These are phyloP conservation scores for Gynandropsis gynandra DNA, from an alignment of 345 rosid species.

Conservation along the genomic window DNA sequence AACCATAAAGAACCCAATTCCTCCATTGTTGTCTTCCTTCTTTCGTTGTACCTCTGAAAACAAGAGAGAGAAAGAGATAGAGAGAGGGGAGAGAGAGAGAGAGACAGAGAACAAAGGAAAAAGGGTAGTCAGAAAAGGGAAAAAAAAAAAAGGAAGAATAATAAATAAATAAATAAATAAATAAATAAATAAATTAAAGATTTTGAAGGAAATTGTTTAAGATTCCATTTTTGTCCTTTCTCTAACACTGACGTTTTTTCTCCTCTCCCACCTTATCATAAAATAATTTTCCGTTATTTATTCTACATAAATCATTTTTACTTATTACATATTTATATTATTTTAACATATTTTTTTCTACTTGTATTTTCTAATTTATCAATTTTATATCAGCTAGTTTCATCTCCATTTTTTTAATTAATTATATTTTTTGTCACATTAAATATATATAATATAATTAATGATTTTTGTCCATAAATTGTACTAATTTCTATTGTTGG, in stretches of 20 bases:
- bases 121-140: conserved; percentile 6
- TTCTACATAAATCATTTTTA: too few relatives aligned
- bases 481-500: too few relatives aligned
- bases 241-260: conserved; percentile 22
- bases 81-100: conserved; percentile 13
- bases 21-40: conserved; percentile 44
- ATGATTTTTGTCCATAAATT: too few relatives aligned
- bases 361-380: too few relatives aligned
- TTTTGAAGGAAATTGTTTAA: conserved; percentile 25
- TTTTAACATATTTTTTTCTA: too few relatives aligned
- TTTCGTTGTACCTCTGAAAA: conserved; percentile 6
- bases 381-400: too few relatives aligned
- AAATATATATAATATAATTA: too few relatives aligned
- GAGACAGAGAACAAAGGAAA: conserved; percentile 16
- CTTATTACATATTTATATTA: too few relatives aligned
- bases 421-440: too few relatives aligned
- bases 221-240: conserved; percentile 33
- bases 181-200: conserved; percentile 23
- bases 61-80: conserved; percentile 11
- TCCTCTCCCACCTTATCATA: conserved; percentile 37
- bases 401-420: too few relatives aligned
- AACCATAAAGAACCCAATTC: conserved; percentile 62
- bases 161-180: conserved; percentile 18
- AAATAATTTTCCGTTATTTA: too few relatives aligned
- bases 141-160: background rate